phyloP scores from a whole-genome alignment of 129 eudicot species.

The Pittosporum tobira region DNA sequence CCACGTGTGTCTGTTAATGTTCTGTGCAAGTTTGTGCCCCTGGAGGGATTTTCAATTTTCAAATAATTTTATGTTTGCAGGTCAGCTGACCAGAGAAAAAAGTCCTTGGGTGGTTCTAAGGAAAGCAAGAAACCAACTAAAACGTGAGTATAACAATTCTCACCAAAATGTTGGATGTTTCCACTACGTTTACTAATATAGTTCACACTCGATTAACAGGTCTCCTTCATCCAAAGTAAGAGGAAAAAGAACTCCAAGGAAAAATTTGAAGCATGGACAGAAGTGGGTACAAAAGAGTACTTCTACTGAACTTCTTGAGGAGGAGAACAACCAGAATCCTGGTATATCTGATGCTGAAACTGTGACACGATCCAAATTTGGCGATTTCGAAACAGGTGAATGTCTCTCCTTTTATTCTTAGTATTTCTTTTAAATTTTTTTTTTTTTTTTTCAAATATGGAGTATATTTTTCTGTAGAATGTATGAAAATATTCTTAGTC shows the following conservation, averaged over 20 bases:
- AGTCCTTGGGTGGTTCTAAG: slow-evolving; percentile 29
- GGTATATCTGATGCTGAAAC: slow-evolving; percentile 23
- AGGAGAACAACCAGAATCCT: slow-evolving; percentile 26
- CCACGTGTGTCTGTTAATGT: no score
- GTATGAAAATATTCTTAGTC: neutral
- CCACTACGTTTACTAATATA: slow-evolving; percentile 12
- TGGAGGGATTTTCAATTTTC: neutral
- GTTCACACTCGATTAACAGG: slow-evolving; percentile 34
- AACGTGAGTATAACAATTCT: slow-evolving; percentile 42
- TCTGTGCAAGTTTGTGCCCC: neutral
- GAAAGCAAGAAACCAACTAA: slow-evolving; percentile 27
- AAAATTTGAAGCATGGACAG: slow-evolving; percentile 40
- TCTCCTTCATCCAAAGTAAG: slow-evolving; percentile 44
- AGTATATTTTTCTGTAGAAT: neutral
- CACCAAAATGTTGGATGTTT: slow-evolving; percentile 1
- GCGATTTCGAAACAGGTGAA: slow-evolving; percentile 38
- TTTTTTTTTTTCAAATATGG: neutral
- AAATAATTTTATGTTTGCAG: slow-evolving; percentile 23
- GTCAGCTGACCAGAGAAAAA: slow-evolving; percentile 44
- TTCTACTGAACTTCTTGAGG: slow-evolving; percentile 24
- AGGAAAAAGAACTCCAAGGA: slow-evolving; percentile 74
- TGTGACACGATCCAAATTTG: slow-evolving; percentile 22
- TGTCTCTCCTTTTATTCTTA: neutral
- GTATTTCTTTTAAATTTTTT: no score
- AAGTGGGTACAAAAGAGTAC: slow-evolving; percentile 28